These are phyloP conservation scores for Cercospora sp. DNA, from an alignment of 2,329 filamentous ascomycete species.

Conservation along the genomic window DNA sequence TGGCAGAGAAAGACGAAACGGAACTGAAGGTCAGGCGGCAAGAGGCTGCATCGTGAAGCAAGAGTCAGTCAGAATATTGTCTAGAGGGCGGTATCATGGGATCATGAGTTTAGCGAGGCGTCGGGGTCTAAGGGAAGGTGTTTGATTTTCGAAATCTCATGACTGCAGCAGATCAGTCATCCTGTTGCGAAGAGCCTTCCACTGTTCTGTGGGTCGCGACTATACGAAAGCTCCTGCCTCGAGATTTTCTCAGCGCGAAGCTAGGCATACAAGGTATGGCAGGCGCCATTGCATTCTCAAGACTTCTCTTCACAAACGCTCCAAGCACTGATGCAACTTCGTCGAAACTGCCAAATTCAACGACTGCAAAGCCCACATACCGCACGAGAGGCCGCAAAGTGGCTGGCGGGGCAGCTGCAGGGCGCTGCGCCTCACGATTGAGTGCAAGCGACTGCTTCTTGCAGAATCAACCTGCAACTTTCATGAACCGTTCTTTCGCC, in stretches of 20 bases:
- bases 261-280: too few species aligned
- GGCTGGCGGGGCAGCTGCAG: background rate
- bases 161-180: too few species aligned
- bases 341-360: background rate
- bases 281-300: too few species aligned
- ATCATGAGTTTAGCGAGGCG: too few species aligned
- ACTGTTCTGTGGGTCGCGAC: too few species aligned
- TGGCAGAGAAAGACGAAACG: slow-evolving; percentile 71
- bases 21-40: slow-evolving; percentile 61
- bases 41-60: slow-evolving; percentile 29
- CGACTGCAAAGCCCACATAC: background rate
- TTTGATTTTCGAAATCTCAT: too few species aligned
- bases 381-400: background rate
- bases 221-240: too few species aligned
- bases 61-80: too few species aligned
- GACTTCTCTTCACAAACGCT: background rate
- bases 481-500: background rate
- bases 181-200: too few species aligned
- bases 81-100: too few species aligned
- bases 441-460: background rate
- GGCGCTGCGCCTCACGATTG: background rate
- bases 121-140: too few species aligned
- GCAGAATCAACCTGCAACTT: background rate
- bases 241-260: too few species aligned
- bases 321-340: background rate